These are phyloP conservation scores for Cyberlindnera galapagoensis DNA, from an alignment of 805 yeast genomes.

Conservation along the genomic window DNA sequence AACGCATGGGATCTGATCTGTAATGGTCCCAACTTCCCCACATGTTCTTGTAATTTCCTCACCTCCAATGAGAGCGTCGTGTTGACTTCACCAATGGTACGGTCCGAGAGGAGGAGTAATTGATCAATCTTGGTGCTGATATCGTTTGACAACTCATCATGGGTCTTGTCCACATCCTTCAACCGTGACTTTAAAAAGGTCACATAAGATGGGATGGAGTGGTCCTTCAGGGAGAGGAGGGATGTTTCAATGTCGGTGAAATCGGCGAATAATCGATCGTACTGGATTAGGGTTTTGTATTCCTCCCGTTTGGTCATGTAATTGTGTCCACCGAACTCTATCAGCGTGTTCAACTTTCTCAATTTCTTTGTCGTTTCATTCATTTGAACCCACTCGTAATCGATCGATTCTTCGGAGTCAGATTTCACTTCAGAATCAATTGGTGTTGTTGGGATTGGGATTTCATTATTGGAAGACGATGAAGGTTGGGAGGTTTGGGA, in stretches of 20 bases:
- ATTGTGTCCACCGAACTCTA: slow-evolving; percentile 19
- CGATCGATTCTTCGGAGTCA: too few species aligned
- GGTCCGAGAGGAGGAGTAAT: slow-evolving; percentile 53
- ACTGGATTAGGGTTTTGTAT: slow-evolving; percentile 7
- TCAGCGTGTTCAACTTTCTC: slow-evolving; percentile 5
- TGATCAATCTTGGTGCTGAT: slow-evolving; percentile 50
- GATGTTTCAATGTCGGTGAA: slow-evolving; percentile 5
- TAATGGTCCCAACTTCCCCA: slow-evolving; percentile 34
- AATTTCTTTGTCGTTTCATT: slow-evolving; percentile 12
- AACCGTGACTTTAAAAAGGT: slow-evolving; percentile 14
- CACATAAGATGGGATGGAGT: slow-evolving; percentile 9
- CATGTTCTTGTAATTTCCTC: slow-evolving; percentile 43
- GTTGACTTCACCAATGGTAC: slow-evolving; percentile 67
- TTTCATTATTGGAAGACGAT: too few species aligned
- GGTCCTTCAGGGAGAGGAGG: slow-evolving; percentile 2
- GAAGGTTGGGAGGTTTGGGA: too few species aligned
- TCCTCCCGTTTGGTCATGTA: slow-evolving; percentile 11
- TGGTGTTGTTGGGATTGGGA: slow-evolving; percentile 3
- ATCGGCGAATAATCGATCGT: slow-evolving; percentile 9
- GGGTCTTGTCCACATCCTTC: slow-evolving; percentile 14
- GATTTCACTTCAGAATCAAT: slow-evolving; percentile 8
- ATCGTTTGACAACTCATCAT: slow-evolving; percentile 17
- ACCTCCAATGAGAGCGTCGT: slow-evolving; percentile 62
- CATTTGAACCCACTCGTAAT: too few species aligned
- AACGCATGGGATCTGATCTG: slow-evolving; percentile 29